Evolutionary conservation across 2,329 filamentous ascomycete genomes (phyloP).

Genomic region (Apiospora pterosperma): DNA sequence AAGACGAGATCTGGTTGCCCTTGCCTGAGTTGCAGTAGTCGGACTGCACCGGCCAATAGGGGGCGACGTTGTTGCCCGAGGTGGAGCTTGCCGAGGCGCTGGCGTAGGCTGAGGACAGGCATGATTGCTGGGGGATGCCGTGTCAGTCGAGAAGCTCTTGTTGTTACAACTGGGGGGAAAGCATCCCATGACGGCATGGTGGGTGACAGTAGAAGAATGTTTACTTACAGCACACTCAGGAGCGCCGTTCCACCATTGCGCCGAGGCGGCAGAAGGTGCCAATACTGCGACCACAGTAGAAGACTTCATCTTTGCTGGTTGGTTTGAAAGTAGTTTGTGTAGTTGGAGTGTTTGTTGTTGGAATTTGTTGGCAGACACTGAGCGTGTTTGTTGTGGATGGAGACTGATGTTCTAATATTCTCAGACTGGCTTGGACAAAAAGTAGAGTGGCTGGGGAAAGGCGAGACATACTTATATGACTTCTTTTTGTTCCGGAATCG

Average conservation of each 20-base stretch:
- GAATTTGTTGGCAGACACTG: neutral
- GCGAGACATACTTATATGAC: conserved; percentile 18
- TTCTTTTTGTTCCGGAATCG: neutral
- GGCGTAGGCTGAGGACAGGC: conserved; percentile 36
- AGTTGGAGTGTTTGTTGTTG: neutral
- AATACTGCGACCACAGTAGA: conserved; percentile 21
- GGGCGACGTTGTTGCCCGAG: conserved; percentile 16
- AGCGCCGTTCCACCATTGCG: conserved; percentile 36
- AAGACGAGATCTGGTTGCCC: conserved; percentile 23
- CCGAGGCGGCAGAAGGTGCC: conserved; percentile 24
- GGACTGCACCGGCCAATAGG: conserved; percentile 27
- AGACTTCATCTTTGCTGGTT: conserved; percentile 27
- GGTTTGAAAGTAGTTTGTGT: too few species aligned
- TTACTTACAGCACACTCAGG: conserved; percentile 39
- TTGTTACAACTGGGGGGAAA: neutral
- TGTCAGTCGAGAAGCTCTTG: neutral
- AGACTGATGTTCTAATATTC: neutral
- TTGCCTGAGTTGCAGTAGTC: conserved; percentile 25
- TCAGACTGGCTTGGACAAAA: neutral
- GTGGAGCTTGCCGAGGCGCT: conserved; percentile 25
- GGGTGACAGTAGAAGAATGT: neutral
- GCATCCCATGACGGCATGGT: neutral
- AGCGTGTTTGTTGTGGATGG: neutral
- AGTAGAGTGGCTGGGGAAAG: neutral
- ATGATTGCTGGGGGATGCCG: conserved; percentile 31